These are phyloP conservation scores for Oryza coarctata DNA, from an alignment of 176 grass and related monocot species.

Conservation along the genomic window DNA sequence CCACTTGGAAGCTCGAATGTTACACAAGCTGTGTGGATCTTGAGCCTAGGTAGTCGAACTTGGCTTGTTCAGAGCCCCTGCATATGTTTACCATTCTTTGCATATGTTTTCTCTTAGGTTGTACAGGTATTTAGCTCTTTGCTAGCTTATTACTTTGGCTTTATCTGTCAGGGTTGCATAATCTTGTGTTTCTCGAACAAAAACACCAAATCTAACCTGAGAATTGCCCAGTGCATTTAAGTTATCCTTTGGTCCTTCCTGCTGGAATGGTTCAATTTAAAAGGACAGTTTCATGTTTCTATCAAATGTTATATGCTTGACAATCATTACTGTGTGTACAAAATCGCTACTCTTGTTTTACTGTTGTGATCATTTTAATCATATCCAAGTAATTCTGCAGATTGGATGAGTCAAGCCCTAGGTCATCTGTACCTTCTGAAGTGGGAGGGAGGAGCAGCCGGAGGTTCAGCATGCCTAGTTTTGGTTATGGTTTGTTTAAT, in stretches of 20 bases:
- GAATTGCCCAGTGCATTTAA: background rate
- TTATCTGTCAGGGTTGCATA: background rate
- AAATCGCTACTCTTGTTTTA: background rate
- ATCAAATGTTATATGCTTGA: background rate
- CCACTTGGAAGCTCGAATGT: no score
- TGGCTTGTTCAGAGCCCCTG: background rate
- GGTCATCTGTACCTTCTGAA: slow-evolving; percentile 64
- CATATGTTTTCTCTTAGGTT: background rate
- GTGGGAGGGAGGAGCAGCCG: slow-evolving; percentile 27
- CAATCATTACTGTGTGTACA: background rate
- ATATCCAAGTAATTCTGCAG: slow-evolving; percentile 41
- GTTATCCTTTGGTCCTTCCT: background rate
- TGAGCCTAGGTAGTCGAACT: no score
- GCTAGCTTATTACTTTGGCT: background rate
- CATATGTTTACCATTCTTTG: background rate
- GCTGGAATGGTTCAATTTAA: background rate
- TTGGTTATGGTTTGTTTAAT: slow-evolving; percentile 43
- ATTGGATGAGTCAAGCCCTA: slow-evolving; percentile 80
- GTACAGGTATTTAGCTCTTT: background rate
- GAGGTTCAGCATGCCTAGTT: slow-evolving; percentile 42
- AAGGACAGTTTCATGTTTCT: background rate
- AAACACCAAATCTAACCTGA: background rate
- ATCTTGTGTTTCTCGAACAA: slow-evolving; percentile 18
- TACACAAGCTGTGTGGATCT: no score
- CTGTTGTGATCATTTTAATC: background rate